phyloP scores from a whole-genome alignment of 116 monocot genomes.

The Phalaenopsis hybrid region DNA sequence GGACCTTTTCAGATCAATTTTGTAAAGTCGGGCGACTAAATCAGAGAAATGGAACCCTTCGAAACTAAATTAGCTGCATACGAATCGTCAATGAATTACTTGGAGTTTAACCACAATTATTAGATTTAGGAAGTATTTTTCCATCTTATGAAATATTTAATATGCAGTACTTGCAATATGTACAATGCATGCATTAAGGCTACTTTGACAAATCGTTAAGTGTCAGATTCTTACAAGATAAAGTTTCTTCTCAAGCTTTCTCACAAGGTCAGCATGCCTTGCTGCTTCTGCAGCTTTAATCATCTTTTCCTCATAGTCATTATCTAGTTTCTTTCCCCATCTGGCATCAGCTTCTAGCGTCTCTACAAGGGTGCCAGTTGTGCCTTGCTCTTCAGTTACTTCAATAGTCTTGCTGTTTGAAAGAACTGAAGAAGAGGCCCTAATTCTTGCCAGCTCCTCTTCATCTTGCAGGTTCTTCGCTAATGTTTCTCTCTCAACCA shows the following conservation, averaged over 20 bases:
- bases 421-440: constrained; percentile 50
- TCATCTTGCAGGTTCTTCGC: constrained; percentile 84
- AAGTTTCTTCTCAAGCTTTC: constrained; percentile 87
- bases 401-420: constrained; percentile 32
- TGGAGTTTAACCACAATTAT: not conserved
- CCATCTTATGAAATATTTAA: not conserved
- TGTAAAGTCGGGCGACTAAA: no score
- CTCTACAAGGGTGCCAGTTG: constrained; percentile 82
- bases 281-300: constrained; percentile 65
- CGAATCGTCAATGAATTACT: no score
- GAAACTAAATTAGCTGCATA: no score
- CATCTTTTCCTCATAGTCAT: constrained; percentile 57
- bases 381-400: constrained; percentile 31
- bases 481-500: constrained; percentile 79
- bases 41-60: no score
- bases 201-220: not conserved
- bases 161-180: not conserved
- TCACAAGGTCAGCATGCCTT: constrained; percentile 65
- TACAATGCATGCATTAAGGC: not conserved
- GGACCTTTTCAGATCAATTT: no score
- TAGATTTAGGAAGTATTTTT: not conserved
- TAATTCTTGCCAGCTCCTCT: constrained; percentile 75
- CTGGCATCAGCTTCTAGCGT: constrained; percentile 79
- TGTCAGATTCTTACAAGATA: constrained; percentile 45
- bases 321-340: constrained; percentile 63